Conservation (phyloP, 2,329 filamentous ascomycete genomes). For the Pestalotiopsis sp. region DNA sequence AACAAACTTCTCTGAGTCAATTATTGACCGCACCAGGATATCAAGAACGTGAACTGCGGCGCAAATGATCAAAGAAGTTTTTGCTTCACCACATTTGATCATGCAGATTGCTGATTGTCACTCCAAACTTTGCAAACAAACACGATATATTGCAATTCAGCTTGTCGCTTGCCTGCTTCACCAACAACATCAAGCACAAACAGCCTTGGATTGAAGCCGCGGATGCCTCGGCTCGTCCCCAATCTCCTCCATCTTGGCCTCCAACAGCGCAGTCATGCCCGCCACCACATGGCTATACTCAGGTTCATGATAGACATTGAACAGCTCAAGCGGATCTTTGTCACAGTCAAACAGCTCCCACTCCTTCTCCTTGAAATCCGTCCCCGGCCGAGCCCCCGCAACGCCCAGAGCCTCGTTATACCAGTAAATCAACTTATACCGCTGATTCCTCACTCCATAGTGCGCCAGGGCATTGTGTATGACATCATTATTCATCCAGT, state of each 20-base stretch:
- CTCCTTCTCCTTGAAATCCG: conserved; percentile 42
- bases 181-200: too few relatives aligned
- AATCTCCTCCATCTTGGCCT: conserved; percentile 55
- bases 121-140: too few relatives aligned
- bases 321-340: conserved; percentile 51
- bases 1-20: too few relatives aligned
- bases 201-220: not conserved
- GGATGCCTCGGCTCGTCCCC: conserved; percentile 45
- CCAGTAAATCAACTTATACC: conserved; percentile 61
- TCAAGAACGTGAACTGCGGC: too few relatives aligned
- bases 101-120: too few relatives aligned
- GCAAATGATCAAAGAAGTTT: too few relatives aligned
- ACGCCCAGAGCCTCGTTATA: conserved; percentile 53
- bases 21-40: too few relatives aligned
- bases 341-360: conserved; percentile 59
- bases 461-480: conserved; percentile 54
- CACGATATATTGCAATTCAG: too few relatives aligned
- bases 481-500: conserved; percentile 58
- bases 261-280: conserved; percentile 43
- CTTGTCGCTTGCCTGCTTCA: too few relatives aligned
- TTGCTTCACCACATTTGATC: too few relatives aligned
- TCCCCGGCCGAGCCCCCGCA: conserved; percentile 43
- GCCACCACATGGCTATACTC: conserved; percentile 39
- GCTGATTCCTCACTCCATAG: conserved; percentile 52
- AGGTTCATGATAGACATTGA: conserved; percentile 45